Percentiles rank a stretch among this genome's conserved stretches.
Conservation (phyloP, 805 yeast species). For the Lachancea thermotolerans region DNA sequence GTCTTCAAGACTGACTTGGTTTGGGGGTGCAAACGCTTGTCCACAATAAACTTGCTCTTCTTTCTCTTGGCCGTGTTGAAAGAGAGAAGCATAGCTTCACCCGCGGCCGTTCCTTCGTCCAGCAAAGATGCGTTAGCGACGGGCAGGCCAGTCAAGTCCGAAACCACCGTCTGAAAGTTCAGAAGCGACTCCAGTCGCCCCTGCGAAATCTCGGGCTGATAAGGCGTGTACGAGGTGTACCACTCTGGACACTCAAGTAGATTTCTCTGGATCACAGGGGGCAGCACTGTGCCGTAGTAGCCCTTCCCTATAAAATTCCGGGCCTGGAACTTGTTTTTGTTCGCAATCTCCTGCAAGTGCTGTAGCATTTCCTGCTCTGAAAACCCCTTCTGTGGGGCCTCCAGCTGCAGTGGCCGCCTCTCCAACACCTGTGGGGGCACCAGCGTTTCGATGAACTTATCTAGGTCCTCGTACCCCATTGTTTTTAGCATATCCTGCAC, state of each 20-base stretch:
- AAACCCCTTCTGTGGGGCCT: conserved; percentile 62
- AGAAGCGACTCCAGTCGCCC: conserved; percentile 87
- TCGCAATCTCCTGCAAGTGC: conserved; percentile 61
- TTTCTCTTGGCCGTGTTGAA: conserved; percentile 63
- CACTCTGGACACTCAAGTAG: conserved; percentile 91
- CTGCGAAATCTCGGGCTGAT: conserved; percentile 96
- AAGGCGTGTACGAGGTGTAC: conserved; percentile 98
- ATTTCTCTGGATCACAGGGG: conserved; percentile 90
- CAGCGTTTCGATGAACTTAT: conserved; percentile 61
- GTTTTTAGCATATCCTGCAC: conserved; percentile 57
- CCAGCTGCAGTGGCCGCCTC: conserved; percentile 56
- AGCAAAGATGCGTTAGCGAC: conserved; percentile 90
- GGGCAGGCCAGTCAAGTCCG: conserved; percentile 90
- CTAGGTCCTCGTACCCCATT: conserved; percentile 61
- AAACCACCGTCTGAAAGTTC: conserved; percentile 86
- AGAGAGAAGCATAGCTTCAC: conserved; percentile 89
- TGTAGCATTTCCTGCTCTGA: conserved; percentile 76
- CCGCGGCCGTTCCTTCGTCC: conserved; percentile 97
- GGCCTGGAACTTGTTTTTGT: conserved; percentile 58
- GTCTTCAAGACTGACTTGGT: conserved; percentile 73
- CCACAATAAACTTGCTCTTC: conserved; percentile 63
- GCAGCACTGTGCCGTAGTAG: conserved; percentile 82
- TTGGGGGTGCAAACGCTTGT: conserved; percentile 73
- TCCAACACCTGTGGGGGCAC: conserved; percentile 72
- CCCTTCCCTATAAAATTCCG: conserved; percentile 89